Evolutionary conservation across 164 flowering plant genomes (phyloP).

Genomic region (Stephania cephalantha): DNA sequence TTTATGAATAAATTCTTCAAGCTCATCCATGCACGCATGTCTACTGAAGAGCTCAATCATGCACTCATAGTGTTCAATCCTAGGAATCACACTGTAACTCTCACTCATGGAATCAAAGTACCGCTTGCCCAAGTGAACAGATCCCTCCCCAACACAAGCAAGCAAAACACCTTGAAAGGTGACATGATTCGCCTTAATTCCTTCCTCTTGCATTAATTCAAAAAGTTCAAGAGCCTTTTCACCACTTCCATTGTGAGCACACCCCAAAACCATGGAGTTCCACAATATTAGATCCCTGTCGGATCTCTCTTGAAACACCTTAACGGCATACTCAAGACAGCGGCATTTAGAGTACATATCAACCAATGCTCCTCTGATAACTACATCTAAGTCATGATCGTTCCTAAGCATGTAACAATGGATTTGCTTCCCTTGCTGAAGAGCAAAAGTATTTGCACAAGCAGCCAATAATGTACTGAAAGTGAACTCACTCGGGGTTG

Average conservation of each 20-base stretch:
- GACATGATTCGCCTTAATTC: slow-evolving; percentile 40
- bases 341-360: slow-evolving; percentile 62
- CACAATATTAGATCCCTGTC: slow-evolving; percentile 35
- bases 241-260: slow-evolving; percentile 29
- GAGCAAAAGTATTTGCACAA: slow-evolving; percentile 52
- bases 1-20: slow-evolving; percentile 39
- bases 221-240: slow-evolving; percentile 34
- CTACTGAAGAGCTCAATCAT: slow-evolving; percentile 52
- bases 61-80: slow-evolving; percentile 53
- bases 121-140: slow-evolving; percentile 34
- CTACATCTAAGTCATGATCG: slow-evolving; percentile 33
- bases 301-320: slow-evolving; percentile 24
- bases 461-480: slow-evolving; percentile 47
- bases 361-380: slow-evolving; percentile 40
- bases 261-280: slow-evolving; percentile 40
- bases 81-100: slow-evolving; percentile 32
- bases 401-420: slow-evolving; percentile 56
- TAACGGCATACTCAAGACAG: slow-evolving; percentile 28
- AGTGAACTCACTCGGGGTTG: slow-evolving; percentile 37
- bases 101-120: slow-evolving; percentile 40
- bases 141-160: slow-evolving; percentile 45
- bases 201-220: slow-evolving; percentile 31
- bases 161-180: slow-evolving; percentile 49
- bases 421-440: slow-evolving; percentile 47
- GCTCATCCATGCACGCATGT: slow-evolving; percentile 39